Evolutionary conservation across 495 filamentous ascomycete genomes (phyloP), one percentile per base, ranked within the genome.

Genomic region (Viridothelium virens): DNA sequence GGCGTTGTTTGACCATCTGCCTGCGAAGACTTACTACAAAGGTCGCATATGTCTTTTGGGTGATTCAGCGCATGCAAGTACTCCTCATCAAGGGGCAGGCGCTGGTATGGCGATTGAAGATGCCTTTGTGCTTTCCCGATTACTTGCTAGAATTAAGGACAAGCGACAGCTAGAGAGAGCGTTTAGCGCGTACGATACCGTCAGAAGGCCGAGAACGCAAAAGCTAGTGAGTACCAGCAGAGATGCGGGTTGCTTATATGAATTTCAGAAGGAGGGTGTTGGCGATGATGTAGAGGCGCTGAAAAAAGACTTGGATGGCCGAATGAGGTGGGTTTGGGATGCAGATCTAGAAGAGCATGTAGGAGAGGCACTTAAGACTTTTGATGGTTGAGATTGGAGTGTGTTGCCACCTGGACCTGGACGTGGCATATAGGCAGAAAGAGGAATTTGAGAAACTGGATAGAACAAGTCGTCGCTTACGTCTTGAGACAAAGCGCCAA

Each of bases 41-140:
- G 82, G 80, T 2, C 77, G 80, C 0, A 69, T 90, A 0, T 83
- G 81, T 4, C 76, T 90, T 2, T 74, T 89, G 0, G 88, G 89
- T 1, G 88, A 90, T 69, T 87, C 88, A 1, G 87, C 87, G 0
- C 88, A 90, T 68, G 86, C 87, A 0, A 81, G 81, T 0, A 88
- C 87, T 2, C 88, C 88, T 0, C 87, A 89, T 69, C 86, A 90
- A 69, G 87, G 87, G 5, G 79, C 87, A 1, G 88, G 87, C 0
- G 87, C 86, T 0, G 87, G 87, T 0, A 83, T 87, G 75, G 84
- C 85, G 2, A 83, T 90, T 38, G 88, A 90, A 70, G 88, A 90
- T 74, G 82, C 85, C 3, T 81, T 81, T 56, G 78, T 89, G 14
- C 75, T 90, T 1, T 77, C 80, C 10, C 77, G 79, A 31, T 71